A percentile compares a stretch with the other conserved stretches of the same genome.
Conservation (phyloP, 2,329 filamentous ascomycete genomes). For the Fusarium fracticaudum region DNA sequence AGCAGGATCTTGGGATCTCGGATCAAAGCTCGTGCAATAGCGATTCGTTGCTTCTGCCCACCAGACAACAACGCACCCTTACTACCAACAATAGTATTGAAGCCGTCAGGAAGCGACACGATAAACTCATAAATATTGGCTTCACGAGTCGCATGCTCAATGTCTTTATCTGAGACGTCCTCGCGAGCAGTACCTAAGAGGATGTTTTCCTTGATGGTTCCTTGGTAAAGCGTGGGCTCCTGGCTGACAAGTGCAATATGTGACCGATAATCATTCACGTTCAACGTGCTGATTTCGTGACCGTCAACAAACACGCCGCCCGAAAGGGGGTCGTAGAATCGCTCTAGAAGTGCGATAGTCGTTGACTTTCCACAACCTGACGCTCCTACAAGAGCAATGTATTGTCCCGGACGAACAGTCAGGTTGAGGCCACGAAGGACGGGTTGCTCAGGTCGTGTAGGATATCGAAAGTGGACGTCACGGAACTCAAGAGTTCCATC, state of each 20-base stretch:
- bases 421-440: conserved; percentile 90
- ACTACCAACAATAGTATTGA: conserved; percentile 84
- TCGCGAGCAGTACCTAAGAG: conserved; percentile 77
- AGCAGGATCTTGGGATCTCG: conserved; percentile 90
- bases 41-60: conserved; percentile 94
- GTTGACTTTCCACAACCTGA: conserved; percentile 96
- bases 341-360: conserved; percentile 88
- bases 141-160: conserved; percentile 84
- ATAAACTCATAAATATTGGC: conserved; percentile 96
- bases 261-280: conserved; percentile 86
- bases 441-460: conserved; percentile 89
- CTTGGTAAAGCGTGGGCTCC: conserved; percentile 94
- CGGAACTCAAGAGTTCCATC: conserved; percentile 88
- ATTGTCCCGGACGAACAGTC: too few relatives aligned
- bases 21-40: conserved; percentile 89
- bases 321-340: conserved; percentile 89
- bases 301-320: conserved; percentile 86
- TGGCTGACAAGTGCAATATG: conserved; percentile 90
- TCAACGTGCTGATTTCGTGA: conserved; percentile 80
- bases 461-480: conserved; percentile 93
- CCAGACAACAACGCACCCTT: conserved; percentile 88
- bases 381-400: conserved; percentile 90
- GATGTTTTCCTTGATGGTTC: conserved; percentile 90
- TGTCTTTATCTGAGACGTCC: conserved; percentile 74
- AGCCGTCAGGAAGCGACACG: conserved; percentile 83